phyloP scores from a whole-genome alignment of 345 rosid species.

The Lepidium aucheri region DNA sequence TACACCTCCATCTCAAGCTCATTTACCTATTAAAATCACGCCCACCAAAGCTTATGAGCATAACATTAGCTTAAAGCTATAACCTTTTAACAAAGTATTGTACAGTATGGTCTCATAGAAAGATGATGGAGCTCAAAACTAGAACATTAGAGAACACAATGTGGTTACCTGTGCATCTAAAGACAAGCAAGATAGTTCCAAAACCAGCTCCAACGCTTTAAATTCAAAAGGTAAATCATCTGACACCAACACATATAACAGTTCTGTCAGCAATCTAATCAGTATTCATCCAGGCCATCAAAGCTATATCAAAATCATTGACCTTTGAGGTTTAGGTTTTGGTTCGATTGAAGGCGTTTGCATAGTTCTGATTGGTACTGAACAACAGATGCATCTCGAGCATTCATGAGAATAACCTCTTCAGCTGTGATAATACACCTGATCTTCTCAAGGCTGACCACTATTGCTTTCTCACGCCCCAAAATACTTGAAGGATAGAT shows the following conservation, averaged over 20 bases:
- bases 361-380: constrained; percentile 74
- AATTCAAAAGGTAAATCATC: constrained; percentile 98
- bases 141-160: background rate
- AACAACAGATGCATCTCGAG: constrained; percentile 64
- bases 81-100: background rate
- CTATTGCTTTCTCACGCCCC: constrained; percentile 93
- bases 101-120: background rate
- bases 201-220: constrained; percentile 84
- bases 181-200: constrained; percentile 82
- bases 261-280: constrained; percentile 15
- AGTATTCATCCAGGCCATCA: background rate
- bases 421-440: constrained; percentile 93
- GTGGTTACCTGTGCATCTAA: constrained; percentile 76
- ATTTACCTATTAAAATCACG: constrained; percentile 48
- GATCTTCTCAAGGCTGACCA: constrained; percentile 84
- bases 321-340: constrained; percentile 52
- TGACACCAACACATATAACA: constrained; percentile 32
- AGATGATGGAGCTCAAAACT: background rate
- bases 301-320: background rate
- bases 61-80: background rate
- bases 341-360: constrained; percentile 65
- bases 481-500: constrained; percentile 85
- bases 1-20: constrained; percentile 83
- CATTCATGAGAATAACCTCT: constrained; percentile 89
- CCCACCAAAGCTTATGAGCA: constrained; percentile 2